phyloP scores from a whole-genome alignment of 768 basidiomycete species.

The Epithele typhae region DNA sequence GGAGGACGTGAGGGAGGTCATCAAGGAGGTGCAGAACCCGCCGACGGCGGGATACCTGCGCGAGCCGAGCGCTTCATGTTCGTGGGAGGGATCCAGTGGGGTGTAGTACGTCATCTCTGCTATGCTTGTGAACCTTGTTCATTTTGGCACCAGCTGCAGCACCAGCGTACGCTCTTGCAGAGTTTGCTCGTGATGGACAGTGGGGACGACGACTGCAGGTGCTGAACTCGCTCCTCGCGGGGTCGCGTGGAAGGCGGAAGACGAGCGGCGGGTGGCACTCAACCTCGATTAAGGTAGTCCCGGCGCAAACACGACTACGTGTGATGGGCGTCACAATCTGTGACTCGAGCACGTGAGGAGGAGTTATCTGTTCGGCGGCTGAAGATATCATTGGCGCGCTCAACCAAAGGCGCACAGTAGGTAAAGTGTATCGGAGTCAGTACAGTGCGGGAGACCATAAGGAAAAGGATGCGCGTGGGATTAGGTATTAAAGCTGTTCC shows the following conservation, averaged over 20 bases:
- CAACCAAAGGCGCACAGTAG: too few relatives aligned
- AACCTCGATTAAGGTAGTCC: constrained; percentile 87
- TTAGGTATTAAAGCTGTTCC: too few relatives aligned
- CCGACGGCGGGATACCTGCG: constrained; percentile 82
- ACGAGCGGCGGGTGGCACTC: constrained; percentile 67
- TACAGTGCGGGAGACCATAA: too few relatives aligned
- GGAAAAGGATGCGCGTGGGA: too few relatives aligned
- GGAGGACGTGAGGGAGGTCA: constrained; percentile 73
- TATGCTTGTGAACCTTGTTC: constrained; percentile 45
- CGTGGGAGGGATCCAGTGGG: constrained; percentile 86
- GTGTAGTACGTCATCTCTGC: too few relatives aligned
- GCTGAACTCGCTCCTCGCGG: constrained; percentile 69
- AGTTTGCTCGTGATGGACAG: constrained; percentile 45
- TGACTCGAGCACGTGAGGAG: too few relatives aligned
- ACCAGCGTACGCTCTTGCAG: constrained; percentile 72
- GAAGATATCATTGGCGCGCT: too few relatives aligned
- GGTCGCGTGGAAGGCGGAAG: constrained; percentile 81
- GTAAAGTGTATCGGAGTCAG: too few relatives aligned
- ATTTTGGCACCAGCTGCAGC: constrained; percentile 63
- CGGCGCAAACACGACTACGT: too few relatives aligned
- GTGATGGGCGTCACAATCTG: too few relatives aligned
- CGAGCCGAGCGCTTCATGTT: constrained; percentile 83
- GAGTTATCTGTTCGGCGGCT: too few relatives aligned
- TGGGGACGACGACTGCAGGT: constrained; percentile 49
- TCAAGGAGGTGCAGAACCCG: constrained; percentile 85